Base-by-base conservation (phyloP, 2,329 filamentous ascomycete species). In the Emmonsiellopsis sp. region DNA sequence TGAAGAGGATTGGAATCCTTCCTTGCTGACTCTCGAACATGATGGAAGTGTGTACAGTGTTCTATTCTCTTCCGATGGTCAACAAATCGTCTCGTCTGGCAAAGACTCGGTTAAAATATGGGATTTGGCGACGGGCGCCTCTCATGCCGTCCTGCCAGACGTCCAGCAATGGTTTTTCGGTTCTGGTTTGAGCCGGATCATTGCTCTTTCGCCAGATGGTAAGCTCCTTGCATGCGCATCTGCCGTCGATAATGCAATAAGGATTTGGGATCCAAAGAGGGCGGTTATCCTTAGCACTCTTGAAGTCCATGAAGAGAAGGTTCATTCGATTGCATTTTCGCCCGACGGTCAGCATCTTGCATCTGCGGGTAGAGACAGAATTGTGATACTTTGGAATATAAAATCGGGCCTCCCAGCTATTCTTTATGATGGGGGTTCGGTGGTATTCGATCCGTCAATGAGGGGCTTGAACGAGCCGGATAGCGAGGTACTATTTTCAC, bases 401-500 rank as follows among this genome's bases (percentile, higher is more conserved):
- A 42, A 14, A 42, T n/a, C 36, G 6, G 37, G 48, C 5, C 13
- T 4, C 21, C 37, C 31, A 6, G 37, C 11, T 13, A 27, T 48
- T 33, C 45, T 48, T 21, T 37, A 36, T 17, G 0, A n/a, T 6
- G 44, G 6, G 13, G n/a, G 33, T 33, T 17, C 44, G 5, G 21
- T 21, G 5, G n/a, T 45, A 2, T 47, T 6, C 4, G 6, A 36
- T 14, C 32, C 11, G 13, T 33, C n/a, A 31, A 49, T 37, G n/a
- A 39, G 17, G 11, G 13, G 2, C 14, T 48, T 37, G 34, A 14
- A 9, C 6, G 13, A 21, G 9, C 36, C 8, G 8, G 50, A 49
- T 27, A 45, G 21, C 13, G 31, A 17, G 10, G 47, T 56, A 32
- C 32, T 39, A 2, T 59, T 59, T 50, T 60, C 57, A 3, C 57